These are phyloP conservation scores for Rhodamnia argentea DNA, from an alignment of 345 rosid species.

Conservation along the genomic window DNA sequence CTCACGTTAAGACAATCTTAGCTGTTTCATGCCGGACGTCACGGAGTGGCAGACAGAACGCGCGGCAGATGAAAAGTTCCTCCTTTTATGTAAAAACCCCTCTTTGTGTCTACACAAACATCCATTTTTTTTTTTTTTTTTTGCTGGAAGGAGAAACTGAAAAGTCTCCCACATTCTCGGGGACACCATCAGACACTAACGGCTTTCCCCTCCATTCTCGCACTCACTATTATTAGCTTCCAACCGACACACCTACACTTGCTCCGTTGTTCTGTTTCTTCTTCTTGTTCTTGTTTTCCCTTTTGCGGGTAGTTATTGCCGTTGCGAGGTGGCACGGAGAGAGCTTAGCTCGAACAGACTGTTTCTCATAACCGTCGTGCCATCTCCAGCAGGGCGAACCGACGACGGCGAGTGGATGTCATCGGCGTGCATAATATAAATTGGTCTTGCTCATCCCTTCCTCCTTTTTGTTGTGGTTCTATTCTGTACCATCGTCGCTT, in stretches of 20 bases:
- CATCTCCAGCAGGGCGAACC: not conserved
- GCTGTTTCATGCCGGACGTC: not conserved
- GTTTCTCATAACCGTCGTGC: not conserved
- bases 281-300: too few relatives aligned
- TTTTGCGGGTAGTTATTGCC: not conserved
- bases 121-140: not conserved
- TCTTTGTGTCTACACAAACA: accelerated
- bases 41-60: not conserved
- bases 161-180: not conserved
- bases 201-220: not conserved
- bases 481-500: not conserved
- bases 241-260: not conserved
- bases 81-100: too few relatives aligned
- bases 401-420: not conserved
- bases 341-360: not conserved
- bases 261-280: not conserved
- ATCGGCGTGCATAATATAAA: not conserved
- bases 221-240: too few relatives aligned
- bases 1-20: not conserved
- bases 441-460: not conserved
- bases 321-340: not conserved
- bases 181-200: not conserved
- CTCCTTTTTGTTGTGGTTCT: not conserved
- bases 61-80: too few relatives aligned
- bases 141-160: not conserved